Percentiles rank a stretch among this genome's conserved stretches.
Evolutionary conservation across 164 flowering plant genomes (phyloP).

Genomic region (Warburgia ugandensis): DNA sequence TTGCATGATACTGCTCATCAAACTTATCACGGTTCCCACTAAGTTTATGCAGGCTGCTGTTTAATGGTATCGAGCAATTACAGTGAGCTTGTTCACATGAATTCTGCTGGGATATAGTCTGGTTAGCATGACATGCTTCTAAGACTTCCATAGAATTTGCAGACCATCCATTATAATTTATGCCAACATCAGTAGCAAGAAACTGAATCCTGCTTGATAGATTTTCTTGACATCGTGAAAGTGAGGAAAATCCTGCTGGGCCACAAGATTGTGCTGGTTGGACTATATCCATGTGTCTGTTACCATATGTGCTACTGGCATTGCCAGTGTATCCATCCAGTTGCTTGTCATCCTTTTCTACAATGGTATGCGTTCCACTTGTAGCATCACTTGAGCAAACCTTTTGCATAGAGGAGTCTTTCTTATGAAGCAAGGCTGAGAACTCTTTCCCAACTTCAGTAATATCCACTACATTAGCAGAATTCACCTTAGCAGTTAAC

Average conservation of each 20-base stretch:
- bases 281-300: constrained; percentile 6
- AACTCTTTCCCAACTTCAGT: no score
- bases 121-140: constrained; percentile 19
- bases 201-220: constrained; percentile 19
- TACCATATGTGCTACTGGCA: no score
- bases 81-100: constrained; percentile 14
- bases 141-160: constrained; percentile 16
- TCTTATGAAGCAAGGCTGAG: no score
- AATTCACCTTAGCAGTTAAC: no score
- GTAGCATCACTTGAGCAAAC: no score
- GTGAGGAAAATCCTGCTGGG: constrained; percentile 15
- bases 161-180: constrained; percentile 13
- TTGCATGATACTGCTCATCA: constrained; percentile 13
- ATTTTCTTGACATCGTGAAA: constrained; percentile 19
- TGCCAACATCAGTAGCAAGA: constrained; percentile 19
- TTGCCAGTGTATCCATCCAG: no score
- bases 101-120: constrained; percentile 12
- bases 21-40: no score
- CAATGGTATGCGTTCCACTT: no score
- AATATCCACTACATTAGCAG: no score
- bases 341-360: no score
- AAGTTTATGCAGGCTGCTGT: constrained; percentile 3
- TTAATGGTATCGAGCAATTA: constrained; percentile 17
- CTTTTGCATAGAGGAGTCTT: no score
- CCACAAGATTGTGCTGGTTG: constrained; percentile 17